Conservation (phyloP, 2,329 filamentous ascomycete species). For the Penicillium sp. region DNA sequence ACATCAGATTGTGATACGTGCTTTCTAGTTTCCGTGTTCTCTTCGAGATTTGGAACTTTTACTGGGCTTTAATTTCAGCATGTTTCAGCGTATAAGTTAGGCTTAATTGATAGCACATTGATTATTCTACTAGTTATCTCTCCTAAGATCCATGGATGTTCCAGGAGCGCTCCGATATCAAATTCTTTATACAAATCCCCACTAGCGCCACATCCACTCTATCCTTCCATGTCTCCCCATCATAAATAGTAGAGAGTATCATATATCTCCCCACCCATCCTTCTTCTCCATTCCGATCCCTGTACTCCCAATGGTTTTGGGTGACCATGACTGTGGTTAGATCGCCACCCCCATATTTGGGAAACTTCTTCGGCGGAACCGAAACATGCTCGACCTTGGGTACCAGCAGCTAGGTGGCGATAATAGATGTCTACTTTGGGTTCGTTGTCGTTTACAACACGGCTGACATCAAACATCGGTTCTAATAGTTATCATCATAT, state of each 20-base stretch:
- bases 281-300: not conserved
- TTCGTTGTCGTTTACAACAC: not conserved
- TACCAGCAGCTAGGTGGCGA: not conserved
- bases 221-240: not conserved
- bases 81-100: not conserved
- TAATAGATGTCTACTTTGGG: not conserved
- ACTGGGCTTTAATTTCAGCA: not conserved
- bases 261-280: too few relatives aligned
- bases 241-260: not conserved
- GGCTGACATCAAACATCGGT: not conserved
- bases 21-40: not conserved
- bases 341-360: slow-evolving; percentile 4
- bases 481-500: not conserved
- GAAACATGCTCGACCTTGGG: not conserved
- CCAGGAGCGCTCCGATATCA: not conserved
- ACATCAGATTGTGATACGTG: not conserved
- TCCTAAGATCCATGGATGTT: not conserved
- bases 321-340: not conserved
- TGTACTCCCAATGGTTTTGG: not conserved
- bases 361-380: not conserved
- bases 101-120: not conserved
- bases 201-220: not conserved
- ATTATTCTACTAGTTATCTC: not conserved
- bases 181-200: not conserved
- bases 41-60: not conserved